Conservation (phyloP, 1,284 basidiomycete species). For the Amanita bisporigera region DNA sequence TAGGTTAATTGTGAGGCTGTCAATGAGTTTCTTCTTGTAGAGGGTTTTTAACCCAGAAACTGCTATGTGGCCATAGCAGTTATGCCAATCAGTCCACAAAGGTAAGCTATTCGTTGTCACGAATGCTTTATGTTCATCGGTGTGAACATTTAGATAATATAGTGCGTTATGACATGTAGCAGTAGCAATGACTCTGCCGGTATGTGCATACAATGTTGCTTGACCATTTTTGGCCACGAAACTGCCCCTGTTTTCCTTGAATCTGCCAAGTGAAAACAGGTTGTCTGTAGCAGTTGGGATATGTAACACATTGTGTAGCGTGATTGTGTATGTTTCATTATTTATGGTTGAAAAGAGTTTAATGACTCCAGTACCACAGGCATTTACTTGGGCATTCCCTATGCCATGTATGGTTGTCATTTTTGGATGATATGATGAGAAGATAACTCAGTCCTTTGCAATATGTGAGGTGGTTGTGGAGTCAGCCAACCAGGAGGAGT, state of each 20-base stretch:
- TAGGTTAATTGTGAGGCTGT: constrained; percentile 35
- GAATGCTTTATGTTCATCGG: constrained; percentile 14
- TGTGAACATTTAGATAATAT: constrained; percentile 14
- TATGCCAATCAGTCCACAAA: constrained; percentile 45
- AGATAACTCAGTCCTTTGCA: no score
- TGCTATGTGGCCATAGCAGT: constrained; percentile 41
- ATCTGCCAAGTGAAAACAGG: constrained; percentile 42
- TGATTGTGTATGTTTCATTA: constrained; percentile 12
- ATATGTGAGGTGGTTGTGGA: no score
- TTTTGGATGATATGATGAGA: no score
- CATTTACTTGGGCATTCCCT: not conserved
- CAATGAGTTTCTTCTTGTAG: constrained; percentile 31
- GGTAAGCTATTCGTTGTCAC: constrained; percentile 7
- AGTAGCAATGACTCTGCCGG: not conserved
- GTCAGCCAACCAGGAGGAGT: no score
- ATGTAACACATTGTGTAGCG: constrained; percentile 38
- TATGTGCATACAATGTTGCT: not conserved
- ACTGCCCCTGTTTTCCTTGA: constrained; percentile 20
- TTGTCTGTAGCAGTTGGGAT: constrained; percentile 45
- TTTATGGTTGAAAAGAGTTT: constrained; percentile 17
- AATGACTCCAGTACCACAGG: constrained; percentile 10
- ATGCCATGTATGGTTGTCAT: not conserved
- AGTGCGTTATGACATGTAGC: not conserved
- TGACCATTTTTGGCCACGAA: constrained; percentile 13
- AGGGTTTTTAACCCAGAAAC: constrained; percentile 24